Evolutionary conservation across 2,329 filamentous ascomycete species (phyloP).

Genomic region (Cercospora sp.): DNA sequence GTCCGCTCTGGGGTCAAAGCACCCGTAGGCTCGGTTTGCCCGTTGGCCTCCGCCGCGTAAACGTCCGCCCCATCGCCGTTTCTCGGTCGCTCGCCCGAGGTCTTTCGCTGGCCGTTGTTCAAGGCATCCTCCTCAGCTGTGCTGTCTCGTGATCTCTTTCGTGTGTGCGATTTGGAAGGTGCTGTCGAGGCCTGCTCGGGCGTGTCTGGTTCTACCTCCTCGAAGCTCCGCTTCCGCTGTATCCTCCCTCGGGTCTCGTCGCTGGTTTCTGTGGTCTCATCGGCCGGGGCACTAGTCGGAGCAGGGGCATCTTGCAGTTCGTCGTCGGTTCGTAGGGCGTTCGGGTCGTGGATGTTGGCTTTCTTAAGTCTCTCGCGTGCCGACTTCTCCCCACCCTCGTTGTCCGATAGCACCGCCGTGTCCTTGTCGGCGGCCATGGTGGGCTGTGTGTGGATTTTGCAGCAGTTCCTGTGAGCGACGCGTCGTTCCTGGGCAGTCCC

Average conservation of each 20-base stretch:
- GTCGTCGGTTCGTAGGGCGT: constrained; percentile 33
- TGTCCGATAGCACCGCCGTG: constrained; percentile 38
- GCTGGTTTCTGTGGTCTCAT: constrained; percentile 6
- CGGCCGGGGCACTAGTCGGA: constrained; percentile 30
- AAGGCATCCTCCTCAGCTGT: constrained; percentile 39
- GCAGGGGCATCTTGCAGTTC: constrained; percentile 13
- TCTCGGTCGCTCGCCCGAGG: constrained; percentile 36
- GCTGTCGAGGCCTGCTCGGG: constrained; percentile 38
- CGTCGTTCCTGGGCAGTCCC: not conserved
- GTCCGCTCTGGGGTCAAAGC: constrained; percentile 27
- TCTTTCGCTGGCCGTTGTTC: constrained; percentile 37
- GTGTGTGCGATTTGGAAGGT: constrained; percentile 43
- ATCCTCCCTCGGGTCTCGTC: constrained; percentile 34
- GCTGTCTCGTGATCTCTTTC: constrained; percentile 52
- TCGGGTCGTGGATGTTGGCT: constrained; percentile 51
- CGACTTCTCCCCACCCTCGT: constrained; percentile 55
- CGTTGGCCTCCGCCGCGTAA: constrained; percentile 31
- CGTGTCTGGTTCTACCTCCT: constrained; percentile 45
- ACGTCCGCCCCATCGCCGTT: constrained; percentile 33
- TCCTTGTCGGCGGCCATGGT: constrained; percentile 33
- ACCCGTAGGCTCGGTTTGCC: constrained; percentile 25
- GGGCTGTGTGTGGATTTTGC: not conserved
- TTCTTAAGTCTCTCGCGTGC: constrained; percentile 63
- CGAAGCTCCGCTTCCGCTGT: constrained; percentile 49
- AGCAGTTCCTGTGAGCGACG: not conserved